Evolutionary conservation across 176 grass and related monocot genomes (phyloP), one percentile per base, ranked within the genome.

Genomic region (Miscanthus lutarioriparius): DNA sequence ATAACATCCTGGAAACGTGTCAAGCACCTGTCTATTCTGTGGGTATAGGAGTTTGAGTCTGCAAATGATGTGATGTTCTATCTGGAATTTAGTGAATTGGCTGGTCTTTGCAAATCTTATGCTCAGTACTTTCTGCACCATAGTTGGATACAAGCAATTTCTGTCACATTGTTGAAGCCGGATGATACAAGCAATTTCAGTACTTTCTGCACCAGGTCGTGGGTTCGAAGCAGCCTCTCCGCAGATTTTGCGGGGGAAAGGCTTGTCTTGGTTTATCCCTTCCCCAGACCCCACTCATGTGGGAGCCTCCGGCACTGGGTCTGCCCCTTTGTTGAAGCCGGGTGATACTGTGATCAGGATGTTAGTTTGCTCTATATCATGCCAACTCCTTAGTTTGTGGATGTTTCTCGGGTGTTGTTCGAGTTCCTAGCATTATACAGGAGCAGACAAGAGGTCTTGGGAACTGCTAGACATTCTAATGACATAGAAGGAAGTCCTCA

Each of bases 51-150:
- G 70, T 54, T 74, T 43, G 23, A 66, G 20, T 27, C 15, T 63
- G 51, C 64, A 51, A 82, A 70, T 44, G 53, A 71, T 72, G 86
- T 62, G 30, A 48, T 22, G 15, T 7, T 78, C 14, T 83, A 40
- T 74, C 20, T 22, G 20, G 35, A 67, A 22, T 67, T 80, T 65
- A 63, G 44, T 72, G 1, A 84, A 73, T 64, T 54, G 35, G 41
- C 20, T 35, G 32, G 14, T 59, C 17, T 36, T 79, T 67, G 33
- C 36, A 44, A 72, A 28, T 8, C 35, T 44, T 74, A 71, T 65
- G 54, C 67, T 49, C 62, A 40, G 51, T 77, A 33, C 10, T 14
- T n/a, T 30, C 28, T 70, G 40, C 72, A 44, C 12, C 28, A 33
- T 45, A 30, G 33, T 64, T 78, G 41, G 30, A 40, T 53, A 47